A percentile compares a stretch with the other conserved stretches of the same genome.
These are phyloP conservation scores for Aspergillus nanangensis DNA, from an alignment of 495 filamentous ascomycete species.

Conservation along the genomic window DNA sequence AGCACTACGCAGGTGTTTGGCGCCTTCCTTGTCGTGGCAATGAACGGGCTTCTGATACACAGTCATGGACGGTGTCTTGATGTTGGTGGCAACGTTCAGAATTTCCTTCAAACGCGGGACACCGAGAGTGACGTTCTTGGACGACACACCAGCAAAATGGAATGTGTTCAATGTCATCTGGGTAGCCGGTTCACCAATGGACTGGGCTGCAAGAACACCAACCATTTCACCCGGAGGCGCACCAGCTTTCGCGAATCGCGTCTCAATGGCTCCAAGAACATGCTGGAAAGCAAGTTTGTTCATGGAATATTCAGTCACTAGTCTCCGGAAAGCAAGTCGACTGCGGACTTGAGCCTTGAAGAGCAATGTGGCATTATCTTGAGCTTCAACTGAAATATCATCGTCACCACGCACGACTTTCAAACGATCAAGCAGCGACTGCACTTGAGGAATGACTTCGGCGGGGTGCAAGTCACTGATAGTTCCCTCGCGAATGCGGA, in stretches of 20 bases:
- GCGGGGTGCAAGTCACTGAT: constrained; percentile 89
- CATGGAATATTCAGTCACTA: constrained; percentile 77
- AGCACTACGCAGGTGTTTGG: constrained; percentile 78
- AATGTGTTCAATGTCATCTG: constrained; percentile 99
- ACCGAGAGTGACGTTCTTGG: constrained; percentile 99
- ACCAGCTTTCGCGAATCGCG: constrained; percentile 70
- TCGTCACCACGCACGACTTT: constrained; percentile 83
- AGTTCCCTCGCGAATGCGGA: constrained; percentile 78
- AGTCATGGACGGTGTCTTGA: constrained; percentile 97
- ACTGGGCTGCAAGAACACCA: constrained; percentile 94
- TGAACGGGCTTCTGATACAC: constrained; percentile 69
- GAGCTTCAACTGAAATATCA: constrained; percentile 74
- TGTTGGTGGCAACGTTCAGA: constrained; percentile 92
- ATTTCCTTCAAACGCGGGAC: constrained; percentile 99
- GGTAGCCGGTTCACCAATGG: constrained; percentile 96
- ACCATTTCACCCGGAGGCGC: constrained; percentile 97
- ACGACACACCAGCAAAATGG: constrained; percentile 99
- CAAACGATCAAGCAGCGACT: constrained; percentile 68
- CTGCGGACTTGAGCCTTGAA: constrained; percentile 91
- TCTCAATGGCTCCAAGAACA: constrained; percentile 87
- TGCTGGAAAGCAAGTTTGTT: constrained; percentile 92
- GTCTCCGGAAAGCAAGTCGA: constrained; percentile 83
- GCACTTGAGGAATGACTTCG: constrained; percentile 80
- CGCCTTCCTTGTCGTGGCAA: constrained; percentile 63
- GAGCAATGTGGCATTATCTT: constrained; percentile 78